These are phyloP conservation scores for Blastobotrys mokoenaii DNA, from an alignment of 805 yeast species.

Conservation along the genomic window DNA sequence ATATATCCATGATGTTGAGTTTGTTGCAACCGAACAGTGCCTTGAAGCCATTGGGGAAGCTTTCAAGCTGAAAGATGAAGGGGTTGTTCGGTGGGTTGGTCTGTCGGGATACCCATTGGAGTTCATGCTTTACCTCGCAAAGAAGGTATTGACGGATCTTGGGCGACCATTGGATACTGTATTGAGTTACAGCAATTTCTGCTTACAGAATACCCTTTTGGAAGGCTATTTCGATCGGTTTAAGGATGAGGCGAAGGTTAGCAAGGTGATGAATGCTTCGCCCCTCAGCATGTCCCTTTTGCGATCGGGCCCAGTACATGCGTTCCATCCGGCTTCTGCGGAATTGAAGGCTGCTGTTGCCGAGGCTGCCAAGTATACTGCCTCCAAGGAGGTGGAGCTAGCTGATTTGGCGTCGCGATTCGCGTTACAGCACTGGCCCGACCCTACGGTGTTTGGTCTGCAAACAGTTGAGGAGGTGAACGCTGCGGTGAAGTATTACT, in stretches of 20 bases:
- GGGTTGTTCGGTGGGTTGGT: slow-evolving; percentile 59
- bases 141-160: slow-evolving; percentile 26
- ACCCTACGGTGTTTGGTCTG: slow-evolving; percentile 72
- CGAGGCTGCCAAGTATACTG: slow-evolving; percentile 39
- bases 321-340: slow-evolving; percentile 72
- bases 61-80: slow-evolving; percentile 50
- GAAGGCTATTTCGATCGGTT: slow-evolving; percentile 35
- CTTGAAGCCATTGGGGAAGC: slow-evolving; percentile 57
- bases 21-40: slow-evolving; percentile 47
- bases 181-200: slow-evolving; percentile 72
- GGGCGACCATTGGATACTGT: slow-evolving; percentile 67
- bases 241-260: slow-evolving; percentile 41
- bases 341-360: slow-evolving; percentile 41
- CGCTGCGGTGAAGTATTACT: slow-evolving; percentile 51
- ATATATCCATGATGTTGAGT: slow-evolving; percentile 84
- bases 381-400: slow-evolving; percentile 47
- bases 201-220: slow-evolving; percentile 65
- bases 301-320: slow-evolving; percentile 54
- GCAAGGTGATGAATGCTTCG: slow-evolving; percentile 66
- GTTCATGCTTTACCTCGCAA: slow-evolving; percentile 48
- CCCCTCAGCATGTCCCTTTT: slow-evolving; percentile 83
- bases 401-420: slow-evolving; percentile 78
- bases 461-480: slow-evolving; percentile 56
- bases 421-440: slow-evolving; percentile 59
- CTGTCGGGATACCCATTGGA: slow-evolving; percentile 82